These are phyloP conservation scores for Hansfordia pulvinata DNA, from an alignment of 2,329 filamentous ascomycete species.

Conservation along the genomic window DNA sequence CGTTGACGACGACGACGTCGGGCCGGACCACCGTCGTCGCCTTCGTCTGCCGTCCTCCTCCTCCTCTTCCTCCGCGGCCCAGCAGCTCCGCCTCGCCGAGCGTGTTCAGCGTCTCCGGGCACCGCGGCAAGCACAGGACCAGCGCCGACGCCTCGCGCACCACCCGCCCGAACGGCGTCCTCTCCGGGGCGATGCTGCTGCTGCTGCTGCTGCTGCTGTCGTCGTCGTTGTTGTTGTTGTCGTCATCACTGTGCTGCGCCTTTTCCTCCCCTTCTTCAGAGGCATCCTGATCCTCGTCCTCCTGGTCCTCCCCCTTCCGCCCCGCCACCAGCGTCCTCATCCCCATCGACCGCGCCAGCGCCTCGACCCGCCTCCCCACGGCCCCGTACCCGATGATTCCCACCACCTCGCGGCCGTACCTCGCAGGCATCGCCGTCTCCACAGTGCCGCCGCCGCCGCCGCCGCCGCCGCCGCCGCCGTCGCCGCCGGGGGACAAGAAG, in stretches of 20 bases:
- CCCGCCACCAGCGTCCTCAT: conserved; percentile 14
- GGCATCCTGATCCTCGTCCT: no score
- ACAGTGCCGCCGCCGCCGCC: not conserved
- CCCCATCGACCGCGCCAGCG: conserved; percentile 8
- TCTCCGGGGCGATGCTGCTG: conserved; percentile 1
- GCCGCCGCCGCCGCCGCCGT: no score
- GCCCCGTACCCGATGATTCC: conserved; percentile 18
- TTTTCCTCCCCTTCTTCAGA: no score
- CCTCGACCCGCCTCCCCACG: conserved; percentile 12
- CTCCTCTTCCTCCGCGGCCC: no score
- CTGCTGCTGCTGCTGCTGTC: not conserved
- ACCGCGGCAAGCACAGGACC: conserved; percentile 13
- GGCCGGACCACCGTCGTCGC: conserved; percentile 10
- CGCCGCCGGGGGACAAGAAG: no score
- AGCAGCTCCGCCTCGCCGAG: conserved; percentile 12
- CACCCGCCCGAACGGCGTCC: conserved; percentile 12
- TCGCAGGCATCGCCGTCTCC: conserved; percentile 7
- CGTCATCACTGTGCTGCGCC: not conserved
- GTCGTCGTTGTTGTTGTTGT: not conserved
- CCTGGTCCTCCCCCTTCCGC: conserved; percentile 10
- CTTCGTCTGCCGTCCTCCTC: no score
- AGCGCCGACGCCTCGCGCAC: conserved; percentile 14
- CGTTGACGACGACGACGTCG: conserved; percentile 14
- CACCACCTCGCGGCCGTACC: conserved; percentile 11
- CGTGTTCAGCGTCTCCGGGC: conserved; percentile 13